Conservation (phyloP, 1,284 basidiomycete genomes). For the Cutaneotrichosporon sp. region DNA sequence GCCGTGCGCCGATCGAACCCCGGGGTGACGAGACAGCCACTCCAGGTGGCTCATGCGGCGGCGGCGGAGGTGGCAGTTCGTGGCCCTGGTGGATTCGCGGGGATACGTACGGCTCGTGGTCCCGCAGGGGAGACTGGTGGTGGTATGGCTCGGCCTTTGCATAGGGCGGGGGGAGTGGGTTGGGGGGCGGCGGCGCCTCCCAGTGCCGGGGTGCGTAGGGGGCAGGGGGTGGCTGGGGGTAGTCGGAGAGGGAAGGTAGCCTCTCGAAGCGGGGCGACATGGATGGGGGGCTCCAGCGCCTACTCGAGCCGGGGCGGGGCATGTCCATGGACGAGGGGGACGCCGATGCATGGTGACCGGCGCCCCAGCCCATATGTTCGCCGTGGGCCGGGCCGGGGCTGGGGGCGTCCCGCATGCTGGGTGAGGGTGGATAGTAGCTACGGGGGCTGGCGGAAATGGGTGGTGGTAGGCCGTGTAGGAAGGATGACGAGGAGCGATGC, state of each 20-base stretch:
- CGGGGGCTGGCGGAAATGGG: constrained; percentile 17
- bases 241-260: constrained; percentile 28
- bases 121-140: background rate
- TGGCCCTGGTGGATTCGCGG: background rate
- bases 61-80: background rate
- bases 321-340: constrained; percentile 10
- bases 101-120: background rate
- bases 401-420: constrained; percentile 17
- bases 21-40: background rate
- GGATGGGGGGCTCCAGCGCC: constrained; percentile 1
- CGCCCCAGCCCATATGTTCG: constrained; percentile 6
- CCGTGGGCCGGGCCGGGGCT: constrained; percentile 1
- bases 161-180: background rate
- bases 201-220: constrained; percentile 6
- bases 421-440: constrained; percentile 22
- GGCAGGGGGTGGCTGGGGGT: constrained; percentile 1
- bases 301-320: background rate
- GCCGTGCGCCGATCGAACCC: background rate
- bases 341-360: background rate
- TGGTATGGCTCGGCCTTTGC: background rate
- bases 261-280: constrained; percentile 21
- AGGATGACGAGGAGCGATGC: constrained; percentile 12
- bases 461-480: constrained; percentile 27
- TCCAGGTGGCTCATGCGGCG: background rate
- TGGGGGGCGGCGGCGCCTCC: constrained; percentile 2